Evolutionary conservation across 441 rosid species (phyloP).

Genomic region (Mallotus japonicus): DNA sequence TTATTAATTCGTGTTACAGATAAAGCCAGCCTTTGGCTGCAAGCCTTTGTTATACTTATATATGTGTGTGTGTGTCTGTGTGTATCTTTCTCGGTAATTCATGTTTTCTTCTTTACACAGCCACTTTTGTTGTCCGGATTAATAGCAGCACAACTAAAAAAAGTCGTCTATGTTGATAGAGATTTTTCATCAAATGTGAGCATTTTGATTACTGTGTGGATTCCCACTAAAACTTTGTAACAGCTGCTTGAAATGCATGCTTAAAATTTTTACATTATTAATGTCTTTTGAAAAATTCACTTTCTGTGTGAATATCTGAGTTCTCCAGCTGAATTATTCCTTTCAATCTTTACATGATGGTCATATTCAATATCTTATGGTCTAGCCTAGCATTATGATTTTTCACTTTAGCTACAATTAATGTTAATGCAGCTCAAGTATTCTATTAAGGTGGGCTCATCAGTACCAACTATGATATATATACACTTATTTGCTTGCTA

Average conservation of each 20-base stretch:
- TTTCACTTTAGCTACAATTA: not conserved
- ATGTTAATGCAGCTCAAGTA: too few species aligned
- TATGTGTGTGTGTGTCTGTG: not conserved
- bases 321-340: not conserved
- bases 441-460: too few species aligned
- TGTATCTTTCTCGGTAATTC: slow-evolving; percentile 28
- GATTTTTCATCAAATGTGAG: slow-evolving; percentile 22
- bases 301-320: slow-evolving; percentile 9
- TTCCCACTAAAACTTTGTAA: slow-evolving; percentile 13
- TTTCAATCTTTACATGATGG: slow-evolving; percentile 16
- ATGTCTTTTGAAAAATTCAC: slow-evolving; percentile 14
- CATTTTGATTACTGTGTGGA: slow-evolving; percentile 2
- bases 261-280: not conserved
- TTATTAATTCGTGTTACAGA: not conserved
- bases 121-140: slow-evolving; percentile 34
- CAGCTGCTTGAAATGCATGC: slow-evolving; percentile 10
- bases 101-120: slow-evolving; percentile 23
- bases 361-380: slow-evolving; percentile 9
- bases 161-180: slow-evolving; percentile 21
- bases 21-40: not conserved
- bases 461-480: too few species aligned
- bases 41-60: not conserved
- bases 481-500: too few species aligned
- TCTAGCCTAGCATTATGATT: not conserved
- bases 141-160: slow-evolving; percentile 27